A percentile compares a stretch with the other conserved stretches of the same genome.
Evolutionary conservation across 257 asterid species (phyloP).

Genomic region (Fraxinus anomala): DNA sequence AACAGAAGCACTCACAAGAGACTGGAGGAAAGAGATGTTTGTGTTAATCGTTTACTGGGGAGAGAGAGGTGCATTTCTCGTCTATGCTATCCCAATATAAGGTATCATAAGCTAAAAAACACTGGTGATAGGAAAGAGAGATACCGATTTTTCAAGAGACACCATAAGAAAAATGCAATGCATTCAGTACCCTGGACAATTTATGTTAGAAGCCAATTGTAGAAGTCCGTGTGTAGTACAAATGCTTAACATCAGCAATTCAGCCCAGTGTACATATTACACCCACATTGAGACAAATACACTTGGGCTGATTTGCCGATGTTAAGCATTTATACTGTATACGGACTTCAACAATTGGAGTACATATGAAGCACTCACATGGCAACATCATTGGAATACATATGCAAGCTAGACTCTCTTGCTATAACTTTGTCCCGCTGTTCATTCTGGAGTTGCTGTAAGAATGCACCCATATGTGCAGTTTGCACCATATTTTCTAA

Average conservation of each 20-base stretch:
- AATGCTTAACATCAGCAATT: neutral
- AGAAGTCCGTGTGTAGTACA: slow-evolving; percentile 20
- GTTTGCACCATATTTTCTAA: slow-evolving; percentile 63
- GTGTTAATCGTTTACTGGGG: neutral
- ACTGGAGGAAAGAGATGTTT: slow-evolving; percentile 1
- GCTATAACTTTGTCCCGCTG: slow-evolving; percentile 60
- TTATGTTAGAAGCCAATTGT: slow-evolving; percentile 1
- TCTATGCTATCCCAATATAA: neutral
- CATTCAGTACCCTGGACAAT: neutral
- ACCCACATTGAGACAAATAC: neutral
- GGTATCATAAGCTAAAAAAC: slow-evolving; percentile 13
- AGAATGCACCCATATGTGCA: slow-evolving; percentile 82
- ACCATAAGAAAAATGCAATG: neutral
- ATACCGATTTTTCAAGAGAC: neutral
- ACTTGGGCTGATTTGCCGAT: neutral
- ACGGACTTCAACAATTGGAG: neutral
- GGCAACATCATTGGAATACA: slow-evolving; percentile 81
- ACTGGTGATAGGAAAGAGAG: neutral
- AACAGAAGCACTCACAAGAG: slow-evolving; percentile 9
- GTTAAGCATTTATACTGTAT: no score
- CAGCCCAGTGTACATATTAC: neutral
- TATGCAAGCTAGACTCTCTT: slow-evolving; percentile 76
- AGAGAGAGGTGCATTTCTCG: neutral
- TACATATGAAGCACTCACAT: slow-evolving; percentile 58
- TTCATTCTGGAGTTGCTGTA: slow-evolving; percentile 79